Conservation (phyloP, 2,329 filamentous ascomycete species). For the Xylaria sp. region DNA sequence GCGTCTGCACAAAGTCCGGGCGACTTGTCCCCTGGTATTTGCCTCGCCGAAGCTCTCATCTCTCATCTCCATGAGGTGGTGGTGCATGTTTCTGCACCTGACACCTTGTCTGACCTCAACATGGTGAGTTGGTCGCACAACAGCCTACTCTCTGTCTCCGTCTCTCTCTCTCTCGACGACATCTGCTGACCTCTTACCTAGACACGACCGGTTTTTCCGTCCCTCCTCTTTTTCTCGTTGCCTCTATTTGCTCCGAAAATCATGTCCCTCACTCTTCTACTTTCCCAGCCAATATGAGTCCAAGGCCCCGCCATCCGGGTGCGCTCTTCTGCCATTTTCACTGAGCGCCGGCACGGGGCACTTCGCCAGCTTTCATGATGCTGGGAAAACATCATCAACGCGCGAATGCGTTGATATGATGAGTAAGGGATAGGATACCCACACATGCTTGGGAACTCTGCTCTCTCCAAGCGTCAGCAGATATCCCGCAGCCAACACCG, state of each 20-base stretch:
- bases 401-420: too few species aligned
- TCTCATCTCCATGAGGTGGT: constrained; percentile 18
- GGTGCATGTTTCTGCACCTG: constrained; percentile 34
- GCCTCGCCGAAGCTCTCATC: constrained; percentile 14
- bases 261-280: background rate
- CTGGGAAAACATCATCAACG: background rate
- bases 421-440: background rate
- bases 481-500: background rate
- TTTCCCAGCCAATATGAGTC: constrained; percentile 10
- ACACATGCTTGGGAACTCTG: background rate
- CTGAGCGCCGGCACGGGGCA: constrained; percentile 7
- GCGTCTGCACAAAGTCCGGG: background rate
- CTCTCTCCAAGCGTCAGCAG: background rate
- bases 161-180: constrained; percentile 12
- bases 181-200: constrained; percentile 28
- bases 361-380: background rate
- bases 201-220: constrained; percentile 1
- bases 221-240: constrained; percentile 11
- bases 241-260: constrained; percentile 10
- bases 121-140: constrained; percentile 30
- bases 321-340: constrained; percentile 2
- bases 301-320: background rate
- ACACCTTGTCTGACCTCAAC: constrained; percentile 36
- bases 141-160: background rate
- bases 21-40: constrained; percentile 1